Conservation (phyloP, 2,329 filamentous ascomycete species). For the Monosporascus sp. region DNA sequence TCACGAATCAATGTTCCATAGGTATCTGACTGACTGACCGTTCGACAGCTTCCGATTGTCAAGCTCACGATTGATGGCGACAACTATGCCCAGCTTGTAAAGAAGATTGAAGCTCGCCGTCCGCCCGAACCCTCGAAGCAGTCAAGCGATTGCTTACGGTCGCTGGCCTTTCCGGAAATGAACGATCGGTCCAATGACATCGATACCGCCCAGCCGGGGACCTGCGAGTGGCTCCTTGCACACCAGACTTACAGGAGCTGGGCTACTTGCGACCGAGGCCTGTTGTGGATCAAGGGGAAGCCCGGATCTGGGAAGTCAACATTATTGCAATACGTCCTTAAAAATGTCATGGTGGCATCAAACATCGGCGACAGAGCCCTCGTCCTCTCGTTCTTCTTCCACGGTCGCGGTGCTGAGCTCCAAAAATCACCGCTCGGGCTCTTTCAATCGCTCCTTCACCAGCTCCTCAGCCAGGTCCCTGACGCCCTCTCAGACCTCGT, state of each 20-base stretch:
- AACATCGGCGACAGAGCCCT: slow-evolving; percentile 4
- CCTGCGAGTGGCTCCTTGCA: slow-evolving; percentile 41
- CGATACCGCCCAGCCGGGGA: slow-evolving; percentile 26
- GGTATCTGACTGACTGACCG: no score
- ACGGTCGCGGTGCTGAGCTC: slow-evolving; percentile 36
- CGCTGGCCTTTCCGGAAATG: slow-evolving; percentile 19
- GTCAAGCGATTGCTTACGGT: no score
- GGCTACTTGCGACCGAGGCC: slow-evolving; percentile 9
- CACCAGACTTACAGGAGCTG: slow-evolving; percentile 13
- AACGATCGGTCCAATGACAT: slow-evolving; percentile 31
- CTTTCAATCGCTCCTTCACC: slow-evolving; percentile 43
- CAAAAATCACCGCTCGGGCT: slow-evolving; percentile 43
- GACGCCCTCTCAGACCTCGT: no score
- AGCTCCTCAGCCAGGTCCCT: slow-evolving; percentile 31
- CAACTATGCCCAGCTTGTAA: no score
- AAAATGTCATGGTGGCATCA: slow-evolving; percentile 11
- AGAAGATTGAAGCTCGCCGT: no score
- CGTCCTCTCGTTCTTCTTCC: slow-evolving; percentile 44
- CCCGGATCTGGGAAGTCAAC: slow-evolving; percentile 33
- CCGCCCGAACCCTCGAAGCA: no score
- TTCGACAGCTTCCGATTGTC: no score
- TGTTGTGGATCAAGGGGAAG: slow-evolving; percentile 31
- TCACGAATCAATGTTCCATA: no score
- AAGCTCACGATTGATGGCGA: no score
- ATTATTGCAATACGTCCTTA: slow-evolving; percentile 36